These are phyloP conservation scores for Rhizophlyctis rosea DNA, from an alignment of 192 early-diverging fungal genomes.

Conservation along the genomic window DNA sequence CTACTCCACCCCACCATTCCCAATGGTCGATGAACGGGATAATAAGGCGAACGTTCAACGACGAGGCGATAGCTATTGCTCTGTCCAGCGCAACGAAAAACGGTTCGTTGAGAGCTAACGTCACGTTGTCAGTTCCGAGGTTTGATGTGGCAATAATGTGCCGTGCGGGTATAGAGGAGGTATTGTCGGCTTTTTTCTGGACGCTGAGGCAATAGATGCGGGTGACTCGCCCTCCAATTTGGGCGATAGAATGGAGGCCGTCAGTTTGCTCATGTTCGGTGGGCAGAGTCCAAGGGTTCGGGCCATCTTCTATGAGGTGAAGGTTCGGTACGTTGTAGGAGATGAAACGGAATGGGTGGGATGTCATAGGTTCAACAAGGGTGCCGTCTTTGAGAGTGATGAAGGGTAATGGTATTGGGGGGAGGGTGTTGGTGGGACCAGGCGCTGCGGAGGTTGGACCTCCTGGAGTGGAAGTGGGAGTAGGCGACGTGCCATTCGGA, in stretches of 20 bases:
- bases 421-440: too few species aligned
- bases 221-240: slow-evolving; percentile 24
- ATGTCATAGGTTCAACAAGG: slow-evolving; percentile 19
- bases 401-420: too few species aligned
- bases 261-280: slow-evolving; percentile 29
- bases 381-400: slow-evolving; percentile 15
- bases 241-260: slow-evolving; percentile 16
- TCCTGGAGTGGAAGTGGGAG: too few species aligned
- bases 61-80: slow-evolving; percentile 13
- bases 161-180: not conserved
- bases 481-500: too few species aligned
- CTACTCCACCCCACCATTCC: slow-evolving; percentile 38
- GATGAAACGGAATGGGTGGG: slow-evolving; percentile 26
- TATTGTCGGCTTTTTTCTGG: not conserved
- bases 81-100: slow-evolving; percentile 26
- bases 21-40: slow-evolving; percentile 36
- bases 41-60: slow-evolving; percentile 24
- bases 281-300: slow-evolving; percentile 2
- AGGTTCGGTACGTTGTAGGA: slow-evolving; percentile 42
- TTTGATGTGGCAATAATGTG: slow-evolving; percentile 14
- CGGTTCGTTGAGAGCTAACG: slow-evolving; percentile 17
- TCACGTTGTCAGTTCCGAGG: not conserved
- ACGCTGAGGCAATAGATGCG: slow-evolving; percentile 26
- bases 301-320: slow-evolving; percentile 35
- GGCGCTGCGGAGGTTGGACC: too few species aligned